phyloP scores from a whole-genome alignment of 768 basidiomycete genomes.

The Pleurotus tuber-regium region DNA sequence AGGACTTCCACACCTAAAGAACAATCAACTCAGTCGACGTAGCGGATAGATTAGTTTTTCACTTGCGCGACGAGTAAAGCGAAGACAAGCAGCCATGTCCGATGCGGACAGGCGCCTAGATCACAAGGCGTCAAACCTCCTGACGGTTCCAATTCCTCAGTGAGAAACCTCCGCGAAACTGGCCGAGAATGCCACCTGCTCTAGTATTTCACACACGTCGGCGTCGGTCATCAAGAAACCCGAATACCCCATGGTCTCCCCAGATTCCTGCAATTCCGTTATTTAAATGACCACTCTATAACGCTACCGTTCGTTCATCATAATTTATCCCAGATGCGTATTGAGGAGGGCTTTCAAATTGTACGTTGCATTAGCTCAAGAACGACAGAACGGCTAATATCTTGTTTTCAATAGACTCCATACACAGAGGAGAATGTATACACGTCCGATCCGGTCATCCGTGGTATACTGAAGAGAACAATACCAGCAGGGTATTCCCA shows the following conservation, averaged over 20 bases:
- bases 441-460: constrained; percentile 58
- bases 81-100: constrained; percentile 64
- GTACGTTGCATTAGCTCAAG: constrained; percentile 26
- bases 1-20: constrained; percentile 77
- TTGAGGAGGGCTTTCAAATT: constrained; percentile 66
- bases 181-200: no score
- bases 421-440: constrained; percentile 61
- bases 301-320: no score
- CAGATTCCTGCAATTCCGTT: not conserved
- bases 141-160: no score
- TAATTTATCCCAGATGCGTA: constrained; percentile 59
- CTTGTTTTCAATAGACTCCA: constrained; percentile 41
- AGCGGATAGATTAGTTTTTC: not conserved
- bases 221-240: not conserved
- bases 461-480: constrained; percentile 54
- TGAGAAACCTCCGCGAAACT: no score
- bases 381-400: no score
- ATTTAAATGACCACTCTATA: not conserved
- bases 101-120: no score
- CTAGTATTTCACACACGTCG: constrained; percentile 2
- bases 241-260: constrained; percentile 8
- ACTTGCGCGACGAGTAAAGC: constrained; percentile 63
- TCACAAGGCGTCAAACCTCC: no score
- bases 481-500: constrained; percentile 42
- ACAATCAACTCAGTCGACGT: not conserved